Base-by-base conservation (phyloP, 2,329 filamentous ascomycete species). In the Xylariaceae sp. region DNA sequence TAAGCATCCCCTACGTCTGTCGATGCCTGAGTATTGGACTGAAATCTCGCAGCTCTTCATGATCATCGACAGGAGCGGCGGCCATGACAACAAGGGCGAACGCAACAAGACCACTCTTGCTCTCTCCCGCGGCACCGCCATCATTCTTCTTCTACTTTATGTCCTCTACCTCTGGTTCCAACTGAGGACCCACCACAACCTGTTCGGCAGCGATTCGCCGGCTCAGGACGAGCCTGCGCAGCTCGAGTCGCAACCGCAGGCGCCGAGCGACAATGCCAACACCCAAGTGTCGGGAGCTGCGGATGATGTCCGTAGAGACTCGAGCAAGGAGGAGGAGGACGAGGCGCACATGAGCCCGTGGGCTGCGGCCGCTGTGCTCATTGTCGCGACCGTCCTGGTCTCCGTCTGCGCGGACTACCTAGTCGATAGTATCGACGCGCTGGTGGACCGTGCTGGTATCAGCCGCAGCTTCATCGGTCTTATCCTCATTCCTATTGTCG, bases 391-490 rank as follows among this genome's bases (percentile, higher is more conserved):
- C 0, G 32, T 89, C 11, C 56, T 82, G 3, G 83, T 90, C 18
- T 72, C 83, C 13, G 55, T 85, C 35, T 87, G 83, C 50, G 83
- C 83, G 44, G 83, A 88, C 40, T 85, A 83, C 49, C 69, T 89
- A 5, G 83, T 89, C 21, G 79, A 76, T 47, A 84, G 78, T 50
- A 88, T 88, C 49, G 81, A 87, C 44, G 66, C 69, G 18, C 72
- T 89, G 29, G 83, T 87, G 16, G 68, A 76, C 45, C 76, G 67
- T 27, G 76, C 77, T 2, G 71, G 78, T 39, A 83, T 89, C 55
- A 86, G 79, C 64, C 83, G 83, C 59, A 85, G 79, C 2, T 89
- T 89, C 47, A 86, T 89, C 47, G 83, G 83, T 65, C 64, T 88
- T 31, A 84, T 88, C 31, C 63, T 88, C 14, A 81, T 88, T 31